Base-by-base conservation (phyloP, 352 stramenopile genomes). In the Phytophthora fragariae region DNA sequence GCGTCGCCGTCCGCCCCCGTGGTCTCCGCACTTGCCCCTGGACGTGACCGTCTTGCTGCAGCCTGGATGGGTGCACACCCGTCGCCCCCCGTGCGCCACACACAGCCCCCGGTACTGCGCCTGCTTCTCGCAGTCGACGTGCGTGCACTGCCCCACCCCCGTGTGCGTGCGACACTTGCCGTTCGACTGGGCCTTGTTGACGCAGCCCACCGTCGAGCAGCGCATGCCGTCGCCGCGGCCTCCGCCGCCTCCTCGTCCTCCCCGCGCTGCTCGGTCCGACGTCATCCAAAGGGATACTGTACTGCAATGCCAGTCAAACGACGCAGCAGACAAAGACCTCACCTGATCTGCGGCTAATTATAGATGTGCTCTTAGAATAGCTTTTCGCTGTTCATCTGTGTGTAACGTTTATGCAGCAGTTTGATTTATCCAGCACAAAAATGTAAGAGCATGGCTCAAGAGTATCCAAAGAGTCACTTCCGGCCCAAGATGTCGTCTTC, bases 1-100 rank as follows among this genome's bases (percentile, higher is more conserved):
- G 0, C 10, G 61, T 57, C 55, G 59, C 31, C 67, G 21, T 1
- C 67, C 61, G n/a, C 67, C 67, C 39, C 67, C 67, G n/a, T 74
- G 67, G 14, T 74, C 67, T n/a, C 44, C 60, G 12, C 67, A 74
- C 33, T 65, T 57, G 10, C 67, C 67, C 54, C 61, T 74, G 67
- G 67, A 74, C 44, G 53, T 68, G 31, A 74, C 67, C 21, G 62
- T 74, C 67, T 74, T 74, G 54, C 29, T 68, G 50, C 67, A 74
- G 19, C n/a, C 55, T 52, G 54, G 33, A 5, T 35, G 5, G 4
- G 44, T 65, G 31, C 67, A 74, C 15, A 74, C 53, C n/a, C 67
- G 35, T 0, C 67, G 31, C 12, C 67, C 67, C 10, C 67, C 67
- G 14, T 74, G 67, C 2, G 60, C 67, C 7, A 68, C 67, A 50